Evolutionary conservation across 2,329 filamentous ascomycete species (phyloP), one percentile per base, ranked within the genome.

Genomic region (Hypoxylon sp.): DNA sequence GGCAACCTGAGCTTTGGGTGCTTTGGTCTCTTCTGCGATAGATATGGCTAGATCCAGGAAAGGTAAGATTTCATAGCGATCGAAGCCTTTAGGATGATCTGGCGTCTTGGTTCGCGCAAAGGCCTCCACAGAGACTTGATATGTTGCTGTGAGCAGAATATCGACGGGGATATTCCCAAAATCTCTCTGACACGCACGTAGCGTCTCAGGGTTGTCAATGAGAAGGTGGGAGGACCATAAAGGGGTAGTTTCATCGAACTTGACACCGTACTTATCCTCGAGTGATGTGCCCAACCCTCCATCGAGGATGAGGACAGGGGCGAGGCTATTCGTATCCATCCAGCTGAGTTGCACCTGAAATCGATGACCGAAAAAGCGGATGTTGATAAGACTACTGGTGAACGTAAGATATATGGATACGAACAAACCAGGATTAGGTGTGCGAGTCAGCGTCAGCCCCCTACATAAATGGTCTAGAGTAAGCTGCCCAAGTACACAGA

Each of bases 171-270:
- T 84, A 6, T 74, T 65, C 57, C 80, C 82, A 75, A 91, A 91
- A 69, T 85, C 84, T 57, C 75, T 74, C 74, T 91, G 89, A 75
- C 87, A 89, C 30, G 79, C 78, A 63, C 82, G 77, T 7, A 91
- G 83, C 0, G 83, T 87, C 6, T 80, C 70, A 2, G 81, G 83
- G 69, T 84, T 81, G 36, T 84, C 80, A 58, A 91, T 74, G n/a
- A 92, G 83, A 5, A 91, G 82, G 73, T 91, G 85, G 0, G 89
- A 89, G 0, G 90, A 91, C 90, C 90, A 92, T 41, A 92, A 83
- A 0, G 90, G 90, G 10, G 78, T 80, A 38, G 79, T 75, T 28
- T 80, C 77, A 56, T 80, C 79, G 76, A 91, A 92, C 13, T 75
- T 80, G 65, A 86, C 74, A 60, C 78, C 77, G 75, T 90, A 86